These are phyloP conservation scores for Picea glauca DNA, from an alignment of 75 land plant genomes.

Conservation along the genomic window DNA sequence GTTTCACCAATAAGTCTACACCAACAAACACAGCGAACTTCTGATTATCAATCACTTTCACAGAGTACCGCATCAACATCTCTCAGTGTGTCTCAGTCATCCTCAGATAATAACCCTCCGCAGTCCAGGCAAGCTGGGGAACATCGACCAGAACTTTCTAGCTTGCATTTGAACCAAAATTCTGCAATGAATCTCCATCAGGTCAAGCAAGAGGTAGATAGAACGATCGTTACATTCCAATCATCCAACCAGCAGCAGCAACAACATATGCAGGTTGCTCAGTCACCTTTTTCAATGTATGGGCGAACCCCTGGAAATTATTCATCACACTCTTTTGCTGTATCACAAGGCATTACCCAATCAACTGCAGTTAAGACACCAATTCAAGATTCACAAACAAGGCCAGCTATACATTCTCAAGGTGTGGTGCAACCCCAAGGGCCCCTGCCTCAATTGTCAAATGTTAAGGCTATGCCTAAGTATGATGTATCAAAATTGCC, in stretches of 20 bases:
- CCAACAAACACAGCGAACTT: conserved; percentile 2
- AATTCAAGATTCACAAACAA: conserved; percentile 42
- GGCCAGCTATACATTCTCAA: conserved; percentile 29
- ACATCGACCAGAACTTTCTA: conserved; percentile 29
- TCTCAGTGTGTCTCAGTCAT: conserved; percentile 12
- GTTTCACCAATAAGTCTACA: conserved; percentile 3
- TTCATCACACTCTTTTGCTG: conserved; percentile 28
- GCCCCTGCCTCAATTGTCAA: conserved; percentile 25
- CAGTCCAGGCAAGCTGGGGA: conserved; percentile 24
- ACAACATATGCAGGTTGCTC: conserved; percentile 26
- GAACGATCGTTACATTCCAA: conserved; percentile 22
- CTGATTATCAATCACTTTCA: conserved; percentile 17
- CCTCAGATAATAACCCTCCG: conserved; percentile 21
- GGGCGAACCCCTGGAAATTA: conserved; percentile 28
- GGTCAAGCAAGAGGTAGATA: conserved; percentile 50
- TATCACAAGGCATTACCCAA: conserved; percentile 19
- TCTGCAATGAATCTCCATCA: conserved; percentile 27
- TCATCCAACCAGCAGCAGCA: conserved; percentile 42
- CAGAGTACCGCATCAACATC: conserved; percentile 22
- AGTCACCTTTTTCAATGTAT: conserved; percentile 36
- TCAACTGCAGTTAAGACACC: conserved; percentile 32
- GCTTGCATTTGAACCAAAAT: conserved; percentile 23
- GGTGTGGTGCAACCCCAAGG: conserved; percentile 17
- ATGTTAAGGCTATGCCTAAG: conserved; percentile 22
- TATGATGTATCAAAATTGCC: conserved; percentile 31